These are phyloP conservation scores for Conringia planisiliqua DNA, from an alignment of 345 rosid genomes.

Conservation along the genomic window DNA sequence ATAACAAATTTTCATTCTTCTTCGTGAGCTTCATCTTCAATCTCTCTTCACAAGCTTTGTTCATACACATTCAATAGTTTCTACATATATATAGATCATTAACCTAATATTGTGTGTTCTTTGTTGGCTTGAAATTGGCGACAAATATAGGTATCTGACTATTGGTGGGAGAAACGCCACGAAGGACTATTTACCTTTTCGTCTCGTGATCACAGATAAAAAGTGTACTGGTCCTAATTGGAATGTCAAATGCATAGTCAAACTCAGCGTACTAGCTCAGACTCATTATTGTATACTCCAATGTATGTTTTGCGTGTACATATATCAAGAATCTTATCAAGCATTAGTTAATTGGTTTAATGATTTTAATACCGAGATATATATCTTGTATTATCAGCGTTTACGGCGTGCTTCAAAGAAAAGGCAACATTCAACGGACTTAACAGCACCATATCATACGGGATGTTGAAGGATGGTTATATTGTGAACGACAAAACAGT, in stretches of 20 bases:
- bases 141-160: neutral
- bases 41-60: no score
- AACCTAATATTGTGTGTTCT: neutral
- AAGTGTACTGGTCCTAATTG: neutral
- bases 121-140: neutral
- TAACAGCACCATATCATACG: neutral
- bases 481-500: constrained; percentile 9
- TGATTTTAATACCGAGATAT: neutral
- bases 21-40: no score
- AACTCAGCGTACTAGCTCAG: neutral
- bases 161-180: neutral
- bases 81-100: neutral
- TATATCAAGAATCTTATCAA: neutral
- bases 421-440: no score
- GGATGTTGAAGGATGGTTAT: neutral
- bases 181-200: neutral
- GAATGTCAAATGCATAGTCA: neutral
- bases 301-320: neutral
- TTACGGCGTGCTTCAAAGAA: neutral
- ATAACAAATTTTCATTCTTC: no score
- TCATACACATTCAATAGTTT: no score
- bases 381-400: neutral
- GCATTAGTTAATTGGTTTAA: neutral
- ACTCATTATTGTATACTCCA: neutral
- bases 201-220: neutral